These are phyloP conservation scores for Mitragyna speciosa DNA, from an alignment of 257 asterid species.

Conservation along the genomic window DNA sequence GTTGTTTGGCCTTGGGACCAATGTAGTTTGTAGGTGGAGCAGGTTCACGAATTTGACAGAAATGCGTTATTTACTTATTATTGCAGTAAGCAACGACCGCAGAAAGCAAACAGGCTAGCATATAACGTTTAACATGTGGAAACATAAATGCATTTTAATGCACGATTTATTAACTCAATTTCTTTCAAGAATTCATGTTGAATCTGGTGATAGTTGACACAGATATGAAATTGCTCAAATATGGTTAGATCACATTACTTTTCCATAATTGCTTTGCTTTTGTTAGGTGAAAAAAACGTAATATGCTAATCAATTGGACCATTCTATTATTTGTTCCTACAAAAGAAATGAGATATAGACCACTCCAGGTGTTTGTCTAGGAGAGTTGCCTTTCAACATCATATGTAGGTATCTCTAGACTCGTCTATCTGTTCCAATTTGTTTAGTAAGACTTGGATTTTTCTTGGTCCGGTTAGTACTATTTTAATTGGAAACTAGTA, in stretches of 20 bases:
- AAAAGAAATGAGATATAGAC: too few species aligned
- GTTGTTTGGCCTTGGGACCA: neutral
- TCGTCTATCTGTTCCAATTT: too few species aligned
- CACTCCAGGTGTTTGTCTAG: too few species aligned
- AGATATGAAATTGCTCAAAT: neutral
- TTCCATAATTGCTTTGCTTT: neutral
- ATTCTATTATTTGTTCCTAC: neutral
- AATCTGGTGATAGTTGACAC: neutral
- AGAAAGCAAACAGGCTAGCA: neutral
- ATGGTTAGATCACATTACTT: neutral
- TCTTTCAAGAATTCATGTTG: neutral
- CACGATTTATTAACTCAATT: neutral
- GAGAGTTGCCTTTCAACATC: too few species aligned
- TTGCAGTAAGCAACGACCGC: neutral
- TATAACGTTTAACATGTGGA: neutral
- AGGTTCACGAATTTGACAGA: conserved; percentile 1
- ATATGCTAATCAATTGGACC: neutral
- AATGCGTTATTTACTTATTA: neutral
- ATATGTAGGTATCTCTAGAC: neutral
- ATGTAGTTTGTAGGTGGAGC: neutral
- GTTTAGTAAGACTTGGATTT: neutral
- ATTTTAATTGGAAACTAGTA: neutral
- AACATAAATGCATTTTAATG: neutral
- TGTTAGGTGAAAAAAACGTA: neutral
- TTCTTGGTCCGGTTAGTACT: neutral